A percentile compares a stretch with the other conserved stretches of the same genome.
Evolutionary conservation across 169 alveolate species (phyloP).

Genomic region (Cryptosporidium felis): DNA sequence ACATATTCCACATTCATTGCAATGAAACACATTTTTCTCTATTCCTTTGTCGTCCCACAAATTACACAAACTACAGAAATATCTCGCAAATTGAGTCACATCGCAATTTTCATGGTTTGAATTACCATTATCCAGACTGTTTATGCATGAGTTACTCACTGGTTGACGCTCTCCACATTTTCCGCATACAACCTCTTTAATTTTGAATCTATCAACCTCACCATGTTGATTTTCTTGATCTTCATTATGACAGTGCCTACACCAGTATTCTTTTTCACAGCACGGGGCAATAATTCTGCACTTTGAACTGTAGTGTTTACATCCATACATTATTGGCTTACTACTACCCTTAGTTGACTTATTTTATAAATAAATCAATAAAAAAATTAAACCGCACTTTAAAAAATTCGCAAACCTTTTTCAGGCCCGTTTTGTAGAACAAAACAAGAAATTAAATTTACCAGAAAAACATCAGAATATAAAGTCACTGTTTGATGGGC

Average conservation of each 20-base stretch:
- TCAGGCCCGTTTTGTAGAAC: no score
- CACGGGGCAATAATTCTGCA: slow-evolving; percentile 64
- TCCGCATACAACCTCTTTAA: slow-evolving; percentile 72
- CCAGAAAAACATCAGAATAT: no score
- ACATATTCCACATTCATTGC: slow-evolving; percentile 85
- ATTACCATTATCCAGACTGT: neutral
- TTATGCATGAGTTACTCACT: slow-evolving; percentile 48
- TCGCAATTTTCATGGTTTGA: slow-evolving; percentile 35
- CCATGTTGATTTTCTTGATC: slow-evolving; percentile 59
- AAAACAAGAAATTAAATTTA: no score
- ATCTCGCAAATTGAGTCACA: slow-evolving; percentile 58
- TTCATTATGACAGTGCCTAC: slow-evolving; percentile 79
- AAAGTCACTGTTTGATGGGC: no score
- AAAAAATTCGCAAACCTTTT: no score
- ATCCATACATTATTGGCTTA: slow-evolving; percentile 43
- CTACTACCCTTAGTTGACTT: no score
- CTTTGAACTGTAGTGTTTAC: slow-evolving; percentile 57
- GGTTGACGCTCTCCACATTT: slow-evolving; percentile 72
- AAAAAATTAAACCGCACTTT: no score
- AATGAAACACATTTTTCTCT: slow-evolving; percentile 80
- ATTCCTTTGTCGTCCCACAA: slow-evolving; percentile 78
- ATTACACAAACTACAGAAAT: slow-evolving; percentile 74
- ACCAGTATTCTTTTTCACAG: slow-evolving; percentile 73
- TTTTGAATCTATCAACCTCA: slow-evolving; percentile 73
- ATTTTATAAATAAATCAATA: no score